A percentile compares a stretch with the other conserved stretches of the same genome.
phyloP scores from a whole-genome alignment of 352 stramenopile genomes.

The Phytophthora quininea region DNA sequence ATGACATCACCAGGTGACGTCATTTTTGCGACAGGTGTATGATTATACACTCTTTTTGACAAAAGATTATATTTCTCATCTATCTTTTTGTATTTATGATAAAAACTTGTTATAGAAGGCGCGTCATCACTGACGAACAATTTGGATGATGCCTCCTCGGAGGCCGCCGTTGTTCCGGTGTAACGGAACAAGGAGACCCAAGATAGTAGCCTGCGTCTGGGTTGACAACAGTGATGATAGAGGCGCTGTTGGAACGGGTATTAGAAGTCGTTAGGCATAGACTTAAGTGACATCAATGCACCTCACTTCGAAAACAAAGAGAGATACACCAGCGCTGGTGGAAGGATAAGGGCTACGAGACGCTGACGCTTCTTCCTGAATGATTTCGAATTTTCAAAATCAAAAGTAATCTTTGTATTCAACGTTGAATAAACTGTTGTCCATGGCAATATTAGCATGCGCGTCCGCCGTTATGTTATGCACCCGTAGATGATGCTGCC shows the following conservation, averaged over 20 bases:
- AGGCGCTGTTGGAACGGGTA: not conserved
- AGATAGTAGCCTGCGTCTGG: not conserved
- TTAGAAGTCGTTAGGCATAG: not conserved
- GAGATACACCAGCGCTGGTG: too few species aligned
- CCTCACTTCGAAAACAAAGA: not conserved
- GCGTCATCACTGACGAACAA: not conserved
- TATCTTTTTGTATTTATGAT: too few species aligned
- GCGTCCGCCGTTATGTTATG: not conserved
- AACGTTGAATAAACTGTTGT: too few species aligned
- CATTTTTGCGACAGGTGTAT: too few species aligned
- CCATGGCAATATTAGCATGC: not conserved
- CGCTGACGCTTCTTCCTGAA: too few species aligned
- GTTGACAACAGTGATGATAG: not conserved
- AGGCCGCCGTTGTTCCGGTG: not conserved
- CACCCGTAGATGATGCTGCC: not conserved
- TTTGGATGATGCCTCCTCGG: not conserved
- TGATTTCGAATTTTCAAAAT: too few species aligned
- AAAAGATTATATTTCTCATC: too few species aligned
- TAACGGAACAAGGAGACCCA: not conserved
- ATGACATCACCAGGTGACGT: too few species aligned
- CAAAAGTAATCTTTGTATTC: too few species aligned
- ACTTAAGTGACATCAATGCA: not conserved
- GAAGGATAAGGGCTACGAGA: too few species aligned
- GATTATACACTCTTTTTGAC: too few species aligned
- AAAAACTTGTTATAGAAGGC: too few species aligned